Conservation (phyloP, 2,329 filamentous ascomycete genomes). For the Aspergillus sp. region DNA sequence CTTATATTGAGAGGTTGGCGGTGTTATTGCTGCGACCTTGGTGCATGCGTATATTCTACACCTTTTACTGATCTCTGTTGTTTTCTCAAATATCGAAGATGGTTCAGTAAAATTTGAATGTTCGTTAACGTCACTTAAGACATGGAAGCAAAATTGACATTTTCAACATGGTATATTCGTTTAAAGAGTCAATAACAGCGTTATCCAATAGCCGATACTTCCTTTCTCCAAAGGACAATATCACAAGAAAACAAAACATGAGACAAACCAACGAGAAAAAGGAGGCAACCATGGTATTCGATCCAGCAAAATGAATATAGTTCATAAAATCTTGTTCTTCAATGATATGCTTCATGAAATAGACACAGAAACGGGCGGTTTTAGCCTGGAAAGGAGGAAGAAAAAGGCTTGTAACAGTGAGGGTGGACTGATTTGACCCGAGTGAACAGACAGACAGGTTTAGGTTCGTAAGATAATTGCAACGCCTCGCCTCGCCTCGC, state of each 20-base stretch:
- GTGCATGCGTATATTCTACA: constrained; percentile 1
- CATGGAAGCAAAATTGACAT: constrained; percentile 10
- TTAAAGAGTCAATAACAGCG: constrained; percentile 6
- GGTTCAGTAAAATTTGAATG: no score
- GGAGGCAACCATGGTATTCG: background rate
- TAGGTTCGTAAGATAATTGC: constrained; percentile 11
- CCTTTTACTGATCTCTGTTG: background rate
- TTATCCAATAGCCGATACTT: background rate
- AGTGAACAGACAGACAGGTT: background rate
- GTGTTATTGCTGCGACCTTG: background rate
- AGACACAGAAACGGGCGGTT: background rate
- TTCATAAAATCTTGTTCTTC: constrained; percentile 4
- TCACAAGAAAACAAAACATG: background rate
- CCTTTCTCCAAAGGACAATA: background rate
- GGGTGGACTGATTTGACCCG: background rate
- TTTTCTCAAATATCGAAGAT: no score
- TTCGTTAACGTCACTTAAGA: no score
- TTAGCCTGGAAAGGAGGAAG: background rate
- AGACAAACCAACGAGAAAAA: background rate
- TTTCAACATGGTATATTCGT: constrained; percentile 1
- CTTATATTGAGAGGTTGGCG: background rate
- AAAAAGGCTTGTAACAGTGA: background rate
- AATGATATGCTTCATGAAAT: constrained; percentile 3
- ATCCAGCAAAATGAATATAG: constrained; percentile 1
- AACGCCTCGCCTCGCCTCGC: constrained; percentile 29